Evolutionary conservation across 768 basidiomycete species (phyloP), one percentile per base, ranked within the genome.

Genomic region (Lactifluus hygrophoroides): DNA sequence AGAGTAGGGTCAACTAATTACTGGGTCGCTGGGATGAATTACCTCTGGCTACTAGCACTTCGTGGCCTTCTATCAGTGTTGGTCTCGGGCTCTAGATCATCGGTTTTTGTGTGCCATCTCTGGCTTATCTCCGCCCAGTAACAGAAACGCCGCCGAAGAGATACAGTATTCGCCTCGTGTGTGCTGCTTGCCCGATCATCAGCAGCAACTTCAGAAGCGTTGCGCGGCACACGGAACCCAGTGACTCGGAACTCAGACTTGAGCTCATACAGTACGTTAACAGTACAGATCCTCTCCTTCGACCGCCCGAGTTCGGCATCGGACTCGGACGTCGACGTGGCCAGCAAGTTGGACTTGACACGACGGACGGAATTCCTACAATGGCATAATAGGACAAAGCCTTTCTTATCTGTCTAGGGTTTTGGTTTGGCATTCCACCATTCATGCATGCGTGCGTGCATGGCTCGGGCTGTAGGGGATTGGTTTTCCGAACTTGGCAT

Each of bases 81-180:
- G 14, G 17, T 2, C 35, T 7, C 27, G 25, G 17, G 19, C 11
- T 30, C n/a, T n/a, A 50, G 48, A 56, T 34, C 30, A 40, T 34
- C 40, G 48, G 27, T 56, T 17, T 37, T 17, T n/a, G n/a, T n/a
- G n/a, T 10, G 16, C 27, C 43, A 58, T 60, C 49, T 61, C 44
- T 60, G 50, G 37, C 51, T 58, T 51, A 59, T 61, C 56, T 51
- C 46, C 57, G 49, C n/a, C 30, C 32, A 44, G 32, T 23, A 16
- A 49, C 38, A 42, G 38, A 27, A 52, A 48, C 28, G 40, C 30
- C 51, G 44, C 50, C 50, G 27, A 47, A n/a, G n/a, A n/a, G 44
- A 47, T 9, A 40, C 37, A 30, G 37, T n/a, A n/a, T n/a, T n/a
- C n/a, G 17, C 9, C 40, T 40, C 28, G 38, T 52, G 54, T 27